These are phyloP conservation scores for Yamadazyma sp. DNA, from an alignment of 1,139 yeast genomes.

Conservation along the genomic window DNA sequence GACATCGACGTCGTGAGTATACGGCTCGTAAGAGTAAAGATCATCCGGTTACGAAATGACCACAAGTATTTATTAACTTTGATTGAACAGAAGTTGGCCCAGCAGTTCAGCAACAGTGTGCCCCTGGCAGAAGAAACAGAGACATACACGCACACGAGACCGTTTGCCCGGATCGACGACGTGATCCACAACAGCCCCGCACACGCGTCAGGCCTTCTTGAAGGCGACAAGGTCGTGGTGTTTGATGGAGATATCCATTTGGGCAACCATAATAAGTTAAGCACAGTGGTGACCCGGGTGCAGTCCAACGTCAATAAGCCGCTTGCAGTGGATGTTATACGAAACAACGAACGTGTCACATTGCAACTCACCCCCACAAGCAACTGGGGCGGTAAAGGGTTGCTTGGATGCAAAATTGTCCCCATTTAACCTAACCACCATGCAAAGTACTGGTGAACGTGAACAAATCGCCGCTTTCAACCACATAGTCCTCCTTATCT, in stretches of 20 bases:
- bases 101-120: conserved; percentile 33
- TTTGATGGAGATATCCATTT: conserved; percentile 55
- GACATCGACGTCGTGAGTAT: conserved; percentile 80
- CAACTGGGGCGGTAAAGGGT: conserved; percentile 70
- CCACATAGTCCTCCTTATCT: conserved; percentile 76
- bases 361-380: conserved; percentile 51
- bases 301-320: conserved; percentile 23
- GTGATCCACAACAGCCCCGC: conserved; percentile 54
- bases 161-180: conserved; percentile 59
- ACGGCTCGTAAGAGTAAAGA: conserved; percentile 59
- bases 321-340: conserved; percentile 34
- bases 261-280: conserved; percentile 48
- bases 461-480: conserved; percentile 74
- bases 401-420: conserved; percentile 67
- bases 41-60: conserved; percentile 72
- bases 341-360: conserved; percentile 24
- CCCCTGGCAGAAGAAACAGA: background rate
- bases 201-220: conserved; percentile 34
- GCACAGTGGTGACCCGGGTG: conserved; percentile 36
- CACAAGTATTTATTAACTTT: conserved; percentile 48
- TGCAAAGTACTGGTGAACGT: conserved; percentile 92
- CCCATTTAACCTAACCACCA: conserved; percentile 68
- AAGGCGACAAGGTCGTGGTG: conserved; percentile 49
- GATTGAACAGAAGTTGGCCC: conserved; percentile 46
- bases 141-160: no score